Percentiles rank a stretch among this genome's conserved stretches.
phyloP scores from a whole-genome alignment of 148 eudicot genomes.

The Fagopyrum esculentum region DNA sequence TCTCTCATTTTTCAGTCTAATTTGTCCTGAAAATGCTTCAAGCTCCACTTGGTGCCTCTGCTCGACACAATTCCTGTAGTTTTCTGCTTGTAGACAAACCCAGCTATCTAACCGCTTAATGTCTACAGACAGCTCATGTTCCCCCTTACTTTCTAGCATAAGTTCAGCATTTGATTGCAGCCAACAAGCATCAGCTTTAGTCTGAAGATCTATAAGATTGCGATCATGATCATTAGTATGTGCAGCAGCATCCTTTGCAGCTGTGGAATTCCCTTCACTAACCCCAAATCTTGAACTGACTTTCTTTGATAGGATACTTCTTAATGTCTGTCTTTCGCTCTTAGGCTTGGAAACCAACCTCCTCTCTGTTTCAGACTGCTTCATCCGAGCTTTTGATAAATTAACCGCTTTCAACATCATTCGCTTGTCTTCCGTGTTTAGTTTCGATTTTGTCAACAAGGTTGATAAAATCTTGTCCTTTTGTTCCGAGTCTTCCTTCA shows the following conservation, averaged over 20 bases:
- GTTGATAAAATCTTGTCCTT: slow-evolving; percentile 76
- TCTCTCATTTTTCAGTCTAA: slow-evolving; percentile 67
- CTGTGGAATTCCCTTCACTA: slow-evolving; percentile 15
- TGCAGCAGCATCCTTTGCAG: slow-evolving; percentile 17
- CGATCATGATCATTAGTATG: slow-evolving; percentile 18
- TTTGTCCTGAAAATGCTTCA: slow-evolving; percentile 64
- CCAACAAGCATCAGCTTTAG: slow-evolving; percentile 24
- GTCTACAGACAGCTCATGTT: slow-evolving; percentile 34
- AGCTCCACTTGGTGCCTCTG: slow-evolving; percentile 64
- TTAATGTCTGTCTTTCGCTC: slow-evolving; percentile 48
- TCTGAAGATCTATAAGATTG: slow-evolving; percentile 34
- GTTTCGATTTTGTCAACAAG: slow-evolving; percentile 64
- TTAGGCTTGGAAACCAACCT: slow-evolving; percentile 44
- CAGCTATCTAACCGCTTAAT: slow-evolving; percentile 45
- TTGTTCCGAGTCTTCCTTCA: slow-evolving; percentile 54
- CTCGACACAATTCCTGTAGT: slow-evolving; percentile 36
- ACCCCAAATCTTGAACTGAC: slow-evolving; percentile 32
- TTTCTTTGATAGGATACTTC: slow-evolving; percentile 54
- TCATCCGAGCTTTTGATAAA: slow-evolving; percentile 50
- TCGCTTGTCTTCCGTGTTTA: slow-evolving; percentile 53
- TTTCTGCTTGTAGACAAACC: slow-evolving; percentile 55
- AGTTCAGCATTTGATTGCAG: slow-evolving; percentile 23
- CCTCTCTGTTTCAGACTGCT: slow-evolving; percentile 46
- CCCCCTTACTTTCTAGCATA: slow-evolving; percentile 25
- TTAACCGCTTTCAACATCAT: slow-evolving; percentile 62